Evolutionary conservation across 192 early-diverging fungal species (phyloP).

Genomic region (Pecoramyces ruminantium): DNA sequence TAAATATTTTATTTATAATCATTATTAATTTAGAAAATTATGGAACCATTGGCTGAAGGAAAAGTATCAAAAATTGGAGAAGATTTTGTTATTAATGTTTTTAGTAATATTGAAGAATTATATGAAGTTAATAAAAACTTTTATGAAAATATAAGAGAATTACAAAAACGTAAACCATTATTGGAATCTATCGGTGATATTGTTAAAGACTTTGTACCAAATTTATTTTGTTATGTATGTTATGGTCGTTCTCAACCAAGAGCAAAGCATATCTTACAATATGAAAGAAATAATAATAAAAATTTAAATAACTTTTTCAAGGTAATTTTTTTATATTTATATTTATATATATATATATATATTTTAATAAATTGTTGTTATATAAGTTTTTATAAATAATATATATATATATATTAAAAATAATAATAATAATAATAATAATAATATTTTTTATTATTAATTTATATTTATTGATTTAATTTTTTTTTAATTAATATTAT

Average conservation of each 20-base stretch:
- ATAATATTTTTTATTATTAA: no score
- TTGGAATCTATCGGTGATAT: conserved; percentile 75
- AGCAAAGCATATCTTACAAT: conserved; percentile 64
- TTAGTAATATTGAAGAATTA: background rate
- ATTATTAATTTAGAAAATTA: background rate
- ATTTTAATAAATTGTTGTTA: no score
- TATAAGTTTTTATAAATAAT: no score
- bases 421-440: no score
- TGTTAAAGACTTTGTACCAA: conserved; percentile 47
- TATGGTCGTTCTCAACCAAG: conserved; percentile 77
- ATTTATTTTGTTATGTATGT: conserved; percentile 59
- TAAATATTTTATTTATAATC: no score
- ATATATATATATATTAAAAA: no score
- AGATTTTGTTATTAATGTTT: background rate
- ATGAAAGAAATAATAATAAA: conserved; percentile 49
- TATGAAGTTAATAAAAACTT: conserved; percentile 31
- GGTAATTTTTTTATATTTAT: no score
- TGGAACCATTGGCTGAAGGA: background rate
- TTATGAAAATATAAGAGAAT: conserved; percentile 30
- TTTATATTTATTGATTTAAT: no score
- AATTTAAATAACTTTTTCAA: background rate
- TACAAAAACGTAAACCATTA: conserved; percentile 49
- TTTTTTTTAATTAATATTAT: no score
- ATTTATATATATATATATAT: no score
- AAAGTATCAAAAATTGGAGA: background rate